phyloP scores from a whole-genome alignment of 2,329 filamentous ascomycete genomes.

The Rhynchosporium graminicola region DNA sequence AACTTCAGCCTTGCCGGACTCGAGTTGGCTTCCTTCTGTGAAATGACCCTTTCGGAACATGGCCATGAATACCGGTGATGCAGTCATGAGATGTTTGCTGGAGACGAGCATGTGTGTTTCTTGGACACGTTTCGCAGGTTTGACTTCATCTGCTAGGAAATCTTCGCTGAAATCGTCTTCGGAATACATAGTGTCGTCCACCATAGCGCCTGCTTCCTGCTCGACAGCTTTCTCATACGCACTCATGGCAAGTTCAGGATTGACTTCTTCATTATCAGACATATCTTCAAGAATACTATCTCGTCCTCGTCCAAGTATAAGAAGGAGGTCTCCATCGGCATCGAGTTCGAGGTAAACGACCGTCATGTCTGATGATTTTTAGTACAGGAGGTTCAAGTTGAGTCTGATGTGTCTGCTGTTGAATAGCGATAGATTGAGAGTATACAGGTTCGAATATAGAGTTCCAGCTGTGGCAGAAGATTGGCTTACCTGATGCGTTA shows the following conservation, averaged over 20 bases:
- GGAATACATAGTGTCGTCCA: no score
- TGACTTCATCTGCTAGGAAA: no score
- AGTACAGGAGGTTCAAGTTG: neutral
- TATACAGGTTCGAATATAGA: no score
- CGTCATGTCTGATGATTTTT: conserved; percentile 21
- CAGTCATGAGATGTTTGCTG: conserved; percentile 29
- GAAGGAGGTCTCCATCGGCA: conserved; percentile 19
- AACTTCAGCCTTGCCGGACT: conserved; percentile 27
- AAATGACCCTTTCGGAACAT: conserved; percentile 27
- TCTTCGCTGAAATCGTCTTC: no score
- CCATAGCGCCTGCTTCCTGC: no score
- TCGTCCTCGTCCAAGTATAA: neutral
- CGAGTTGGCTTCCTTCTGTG: conserved; percentile 26
- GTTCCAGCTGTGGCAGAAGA: no score
- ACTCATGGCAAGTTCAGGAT: no score
- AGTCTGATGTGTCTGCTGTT: neutral
- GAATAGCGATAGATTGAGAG: neutral
- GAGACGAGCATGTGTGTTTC: conserved; percentile 23
- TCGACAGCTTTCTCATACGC: no score
- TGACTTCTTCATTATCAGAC: no score
- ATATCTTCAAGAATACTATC: no score
- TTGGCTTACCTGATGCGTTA: no score
- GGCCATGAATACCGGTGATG: conserved; percentile 35
- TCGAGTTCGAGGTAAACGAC: conserved; percentile 7
- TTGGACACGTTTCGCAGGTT: no score